These are phyloP conservation scores for Salvia splendens DNA, from an alignment of 257 asterid genomes.

Conservation along the genomic window DNA sequence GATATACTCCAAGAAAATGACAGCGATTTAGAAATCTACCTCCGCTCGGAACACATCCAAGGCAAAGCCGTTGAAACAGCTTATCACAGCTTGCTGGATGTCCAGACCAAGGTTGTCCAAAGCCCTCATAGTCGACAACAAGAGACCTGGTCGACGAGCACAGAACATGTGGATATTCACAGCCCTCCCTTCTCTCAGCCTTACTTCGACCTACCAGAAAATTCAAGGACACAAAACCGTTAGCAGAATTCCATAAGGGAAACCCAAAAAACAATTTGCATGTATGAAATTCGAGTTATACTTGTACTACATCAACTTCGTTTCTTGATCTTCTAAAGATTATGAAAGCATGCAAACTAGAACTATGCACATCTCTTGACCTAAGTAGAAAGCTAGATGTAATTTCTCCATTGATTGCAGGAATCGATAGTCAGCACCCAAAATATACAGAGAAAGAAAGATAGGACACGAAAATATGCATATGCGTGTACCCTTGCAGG, in stretches of 20 bases:
- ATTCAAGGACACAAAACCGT: slow-evolving; percentile 2
- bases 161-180: slow-evolving; percentile 89
- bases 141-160: slow-evolving; percentile 76
- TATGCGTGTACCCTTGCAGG: slow-evolving; percentile 66
- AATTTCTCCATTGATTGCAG: background rate
- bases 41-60: slow-evolving; percentile 85
- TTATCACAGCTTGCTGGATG: slow-evolving; percentile 90
- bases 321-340: background rate
- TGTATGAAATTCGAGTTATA: background rate
- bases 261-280: slow-evolving; percentile 5
- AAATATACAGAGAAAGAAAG: slow-evolving; percentile 1
- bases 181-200: slow-evolving; percentile 77
- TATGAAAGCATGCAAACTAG: slow-evolving; percentile 4
- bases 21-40: slow-evolving; percentile 41
- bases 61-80: slow-evolving; percentile 92
- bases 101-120: slow-evolving; percentile 84
- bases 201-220: slow-evolving; percentile 68
- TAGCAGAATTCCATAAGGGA: background rate
- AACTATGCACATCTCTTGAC: background rate
- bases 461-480: slow-evolving; percentile 4
- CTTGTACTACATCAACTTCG: too few species aligned
- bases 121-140: slow-evolving; percentile 82
- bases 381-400: background rate
- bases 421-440: background rate
- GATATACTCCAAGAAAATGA: background rate